A percentile compares a stretch with the other conserved stretches of the same genome.
Conservation (phyloP, 768 basidiomycete species). For the Boletus rubescentipes region DNA sequence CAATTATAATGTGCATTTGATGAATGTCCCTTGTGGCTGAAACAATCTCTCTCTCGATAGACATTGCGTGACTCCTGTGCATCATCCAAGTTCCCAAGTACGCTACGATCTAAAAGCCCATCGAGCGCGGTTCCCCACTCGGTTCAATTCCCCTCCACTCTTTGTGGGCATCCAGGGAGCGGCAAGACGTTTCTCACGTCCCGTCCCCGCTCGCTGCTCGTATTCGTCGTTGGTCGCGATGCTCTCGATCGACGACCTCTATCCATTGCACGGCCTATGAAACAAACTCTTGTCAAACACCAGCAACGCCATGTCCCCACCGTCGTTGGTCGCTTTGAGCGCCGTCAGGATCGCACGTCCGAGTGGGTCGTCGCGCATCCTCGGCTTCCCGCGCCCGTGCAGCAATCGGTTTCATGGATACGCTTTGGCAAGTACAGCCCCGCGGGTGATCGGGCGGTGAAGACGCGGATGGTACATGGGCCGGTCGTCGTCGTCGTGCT, state of each 20-base stretch:
- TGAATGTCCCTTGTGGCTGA: slow-evolving; percentile 1
- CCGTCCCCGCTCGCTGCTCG: slow-evolving; percentile 45
- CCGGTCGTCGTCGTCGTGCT: slow-evolving; percentile 81
- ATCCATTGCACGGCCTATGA: slow-evolving; percentile 66
- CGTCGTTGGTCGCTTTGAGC: slow-evolving; percentile 45
- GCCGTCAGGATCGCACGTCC: slow-evolving; percentile 51
- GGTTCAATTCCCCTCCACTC: slow-evolving; percentile 47
- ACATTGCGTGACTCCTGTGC: slow-evolving; percentile 12
- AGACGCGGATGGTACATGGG: slow-evolving; percentile 41
- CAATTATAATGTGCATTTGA: slow-evolving; percentile 23
- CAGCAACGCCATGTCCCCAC: slow-evolving; percentile 53
- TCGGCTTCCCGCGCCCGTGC: slow-evolving; percentile 86
- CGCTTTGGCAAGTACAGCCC: slow-evolving; percentile 46
- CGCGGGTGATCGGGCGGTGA: slow-evolving; percentile 77
- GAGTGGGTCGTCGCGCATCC: slow-evolving; percentile 82
- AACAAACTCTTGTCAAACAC: slow-evolving; percentile 86
- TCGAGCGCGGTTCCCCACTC: slow-evolving; percentile 20
- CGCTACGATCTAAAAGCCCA: slow-evolving; percentile 12
- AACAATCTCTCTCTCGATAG: background rate
- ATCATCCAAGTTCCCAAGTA: background rate
- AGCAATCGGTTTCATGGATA: slow-evolving; percentile 62
- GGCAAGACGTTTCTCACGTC: slow-evolving; percentile 85
- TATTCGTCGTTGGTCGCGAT: slow-evolving; percentile 56
- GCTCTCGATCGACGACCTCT: slow-evolving; percentile 83
- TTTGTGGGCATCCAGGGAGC: slow-evolving; percentile 86